Evolutionary conservation across 331 rosid genomes (phyloP).

Genomic region (Rhamnella rubrinervis): DNA sequence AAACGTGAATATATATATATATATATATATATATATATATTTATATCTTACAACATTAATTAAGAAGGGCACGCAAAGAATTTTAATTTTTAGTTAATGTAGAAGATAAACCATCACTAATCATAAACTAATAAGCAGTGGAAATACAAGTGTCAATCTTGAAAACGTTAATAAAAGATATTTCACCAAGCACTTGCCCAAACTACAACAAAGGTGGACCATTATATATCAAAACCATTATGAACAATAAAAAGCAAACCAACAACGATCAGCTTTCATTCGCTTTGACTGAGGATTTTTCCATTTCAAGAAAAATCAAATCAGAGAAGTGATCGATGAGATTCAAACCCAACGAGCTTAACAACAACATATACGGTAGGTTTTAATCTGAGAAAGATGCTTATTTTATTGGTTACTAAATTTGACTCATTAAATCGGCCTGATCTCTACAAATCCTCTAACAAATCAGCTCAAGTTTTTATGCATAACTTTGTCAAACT

Average conservation of each 20-base stretch:
- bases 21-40: no score
- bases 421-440: background rate
- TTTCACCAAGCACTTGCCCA: constrained; percentile 7
- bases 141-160: constrained; percentile 25
- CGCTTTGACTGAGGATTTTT: no score
- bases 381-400: no score
- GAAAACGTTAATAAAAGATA: constrained; percentile 7
- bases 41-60: constrained; percentile 13
- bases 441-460: background rate
- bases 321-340: no score
- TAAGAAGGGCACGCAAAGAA: constrained; percentile 7
- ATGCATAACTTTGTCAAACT: background rate
- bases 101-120: constrained; percentile 7
- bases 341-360: no score
- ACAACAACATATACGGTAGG: no score
- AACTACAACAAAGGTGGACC: background rate
- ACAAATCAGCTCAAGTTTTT: background rate
- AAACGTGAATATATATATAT: constrained; percentile 16
- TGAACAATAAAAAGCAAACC: no score
- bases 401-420: no score
- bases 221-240: no score
- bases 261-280: no score
- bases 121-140: constrained; percentile 15
- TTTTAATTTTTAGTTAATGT: constrained; percentile 3
- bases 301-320: no score